Percentiles rank a stretch among this genome's conserved stretches.
Evolutionary conservation across 2,329 filamentous ascomycete species (phyloP).

Genomic region (Claviceps arundinis): DNA sequence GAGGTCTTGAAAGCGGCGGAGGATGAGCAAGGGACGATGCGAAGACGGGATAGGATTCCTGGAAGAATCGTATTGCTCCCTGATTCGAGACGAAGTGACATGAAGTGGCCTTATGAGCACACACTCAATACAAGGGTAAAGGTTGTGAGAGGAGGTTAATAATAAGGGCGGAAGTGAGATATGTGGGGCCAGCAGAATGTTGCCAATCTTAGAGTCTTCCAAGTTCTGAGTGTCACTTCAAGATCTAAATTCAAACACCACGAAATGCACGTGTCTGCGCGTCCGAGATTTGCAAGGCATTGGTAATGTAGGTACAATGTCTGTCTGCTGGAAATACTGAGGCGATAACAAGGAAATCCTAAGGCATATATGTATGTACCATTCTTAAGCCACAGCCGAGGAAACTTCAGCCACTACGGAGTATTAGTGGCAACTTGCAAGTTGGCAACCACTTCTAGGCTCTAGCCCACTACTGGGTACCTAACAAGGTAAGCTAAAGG

Average conservation of each 20-base stretch:
- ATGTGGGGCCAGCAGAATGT: neutral
- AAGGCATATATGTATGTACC: neutral
- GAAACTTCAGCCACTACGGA: constrained; percentile 7
- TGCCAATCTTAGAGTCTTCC: neutral
- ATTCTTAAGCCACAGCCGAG: constrained; percentile 6
- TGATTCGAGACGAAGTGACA: neutral
- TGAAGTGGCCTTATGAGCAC: neutral
- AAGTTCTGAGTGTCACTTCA: no score
- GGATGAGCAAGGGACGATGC: neutral
- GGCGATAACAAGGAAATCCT: no score
- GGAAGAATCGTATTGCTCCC: neutral
- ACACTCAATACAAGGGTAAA: neutral
- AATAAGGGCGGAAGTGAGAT: neutral
- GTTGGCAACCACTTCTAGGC: no score
- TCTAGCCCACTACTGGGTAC: neutral
- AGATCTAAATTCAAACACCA: no score
- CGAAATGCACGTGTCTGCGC: no score
- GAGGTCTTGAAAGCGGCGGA: neutral
- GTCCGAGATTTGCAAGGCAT: no score
- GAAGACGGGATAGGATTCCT: no score
- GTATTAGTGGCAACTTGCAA: no score
- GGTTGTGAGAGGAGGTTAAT: neutral
- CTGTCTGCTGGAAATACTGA: no score
- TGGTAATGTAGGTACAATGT: no score
- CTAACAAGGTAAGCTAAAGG: no score